Evolutionary conservation across 257 asterid species (phyloP).

Genomic region (Przewalskia tangutica): DNA sequence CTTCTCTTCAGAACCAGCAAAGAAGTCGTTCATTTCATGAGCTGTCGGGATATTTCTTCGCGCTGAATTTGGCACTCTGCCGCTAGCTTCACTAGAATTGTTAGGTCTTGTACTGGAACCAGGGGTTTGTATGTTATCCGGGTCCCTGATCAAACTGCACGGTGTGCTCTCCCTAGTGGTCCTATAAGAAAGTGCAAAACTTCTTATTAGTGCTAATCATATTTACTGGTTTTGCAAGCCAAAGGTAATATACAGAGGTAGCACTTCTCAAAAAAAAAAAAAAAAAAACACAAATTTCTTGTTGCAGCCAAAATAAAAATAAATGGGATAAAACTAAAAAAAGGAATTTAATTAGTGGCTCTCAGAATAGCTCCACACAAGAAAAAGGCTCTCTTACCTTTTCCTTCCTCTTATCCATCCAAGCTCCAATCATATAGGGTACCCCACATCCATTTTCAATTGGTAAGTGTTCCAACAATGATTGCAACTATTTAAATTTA

Average conservation of each 20-base stretch:
- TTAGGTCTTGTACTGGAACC: slow-evolving; percentile 18
- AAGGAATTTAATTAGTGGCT: not conserved
- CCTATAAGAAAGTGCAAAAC: not conserved
- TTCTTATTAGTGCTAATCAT: not conserved
- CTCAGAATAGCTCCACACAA: not conserved
- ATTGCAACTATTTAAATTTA: slow-evolving; percentile 7
- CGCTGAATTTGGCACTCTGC: not conserved
- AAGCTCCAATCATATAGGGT: slow-evolving; percentile 6
- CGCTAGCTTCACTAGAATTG: not conserved
- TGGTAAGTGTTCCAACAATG: not conserved
- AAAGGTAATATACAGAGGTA: not conserved
- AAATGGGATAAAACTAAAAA: not conserved
- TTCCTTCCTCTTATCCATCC: not conserved
- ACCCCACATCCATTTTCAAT: slow-evolving; percentile 7
- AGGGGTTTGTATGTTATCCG: slow-evolving; percentile 16
- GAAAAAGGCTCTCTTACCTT: not conserved
- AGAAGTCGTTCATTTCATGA: slow-evolving; percentile 16
- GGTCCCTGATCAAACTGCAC: slow-evolving; percentile 16
- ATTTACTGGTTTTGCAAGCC: not conserved
- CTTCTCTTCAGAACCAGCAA: slow-evolving; percentile 10
- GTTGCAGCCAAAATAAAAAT: not conserved
- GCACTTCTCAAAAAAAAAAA: no score
- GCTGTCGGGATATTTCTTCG: slow-evolving; percentile 12
- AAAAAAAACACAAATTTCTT: not conserved
- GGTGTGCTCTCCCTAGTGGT: slow-evolving; percentile 28